These are phyloP conservation scores for Bryoglossum gracile DNA, from an alignment of 495 filamentous ascomycete species.

Conservation along the genomic window DNA sequence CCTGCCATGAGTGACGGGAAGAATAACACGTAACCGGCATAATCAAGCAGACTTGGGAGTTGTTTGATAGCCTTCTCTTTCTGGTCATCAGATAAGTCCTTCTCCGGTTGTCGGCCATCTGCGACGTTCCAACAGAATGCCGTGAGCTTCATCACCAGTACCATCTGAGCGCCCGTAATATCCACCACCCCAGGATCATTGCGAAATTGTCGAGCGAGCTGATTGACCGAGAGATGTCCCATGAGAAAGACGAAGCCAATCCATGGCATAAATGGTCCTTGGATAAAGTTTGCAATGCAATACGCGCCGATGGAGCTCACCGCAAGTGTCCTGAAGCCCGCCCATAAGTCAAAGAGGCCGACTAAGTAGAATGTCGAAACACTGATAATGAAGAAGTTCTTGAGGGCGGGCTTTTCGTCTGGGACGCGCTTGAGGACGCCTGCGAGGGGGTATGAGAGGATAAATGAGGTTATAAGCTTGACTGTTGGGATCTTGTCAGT, in stretches of 20 bases:
- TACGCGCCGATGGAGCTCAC: conserved; percentile 76
- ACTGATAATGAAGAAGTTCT: conserved; percentile 83
- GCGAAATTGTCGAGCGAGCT: conserved; percentile 70
- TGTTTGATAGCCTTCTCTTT: conserved; percentile 68
- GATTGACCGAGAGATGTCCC: conserved; percentile 89
- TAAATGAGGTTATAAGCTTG: conserved; percentile 85
- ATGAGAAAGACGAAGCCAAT: conserved; percentile 89
- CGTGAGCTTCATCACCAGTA: conserved; percentile 95
- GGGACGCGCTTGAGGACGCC: conserved; percentile 86
- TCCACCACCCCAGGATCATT: conserved; percentile 62
- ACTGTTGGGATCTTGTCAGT: conserved; percentile 43
- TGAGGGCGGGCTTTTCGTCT: conserved; percentile 73
- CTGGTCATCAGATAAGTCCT: conserved; percentile 77
- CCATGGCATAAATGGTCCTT: conserved; percentile 98
- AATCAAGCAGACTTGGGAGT: conserved; percentile 72
- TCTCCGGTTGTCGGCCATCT: conserved; percentile 73
- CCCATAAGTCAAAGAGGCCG: conserved; percentile 93
- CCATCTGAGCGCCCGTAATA: conserved; percentile 97
- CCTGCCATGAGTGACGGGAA: conserved; percentile 85
- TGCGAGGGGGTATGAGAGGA: conserved; percentile 89
- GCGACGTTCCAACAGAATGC: conserved; percentile 97
- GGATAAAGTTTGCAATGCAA: conserved; percentile 71
- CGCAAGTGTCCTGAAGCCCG: conserved; percentile 69
- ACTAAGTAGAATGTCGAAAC: conserved; percentile 84
- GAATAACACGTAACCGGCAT: conserved; percentile 83